Conservation (phyloP, 1,284 basidiomycete genomes). For the Agroathelia rolfsii region DNA sequence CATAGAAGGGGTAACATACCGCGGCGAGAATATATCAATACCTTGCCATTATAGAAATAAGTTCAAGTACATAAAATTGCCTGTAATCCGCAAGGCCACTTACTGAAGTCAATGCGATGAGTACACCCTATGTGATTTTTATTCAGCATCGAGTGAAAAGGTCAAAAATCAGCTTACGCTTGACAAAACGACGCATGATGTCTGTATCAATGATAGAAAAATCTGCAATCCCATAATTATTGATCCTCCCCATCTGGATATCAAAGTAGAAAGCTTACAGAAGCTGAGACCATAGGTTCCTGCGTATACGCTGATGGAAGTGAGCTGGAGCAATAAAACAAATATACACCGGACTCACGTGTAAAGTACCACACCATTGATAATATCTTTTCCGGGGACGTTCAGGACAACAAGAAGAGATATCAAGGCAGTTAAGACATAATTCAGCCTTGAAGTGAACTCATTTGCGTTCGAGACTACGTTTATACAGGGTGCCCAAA, state of each 20-base stretch:
- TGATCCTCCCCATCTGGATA: slow-evolving; percentile 1
- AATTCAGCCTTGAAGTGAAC: slow-evolving; percentile 64
- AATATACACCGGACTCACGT: slow-evolving; percentile 41
- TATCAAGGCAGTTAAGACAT: slow-evolving; percentile 53
- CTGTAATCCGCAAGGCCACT: slow-evolving; percentile 15
- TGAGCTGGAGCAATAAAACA: slow-evolving; percentile 2
- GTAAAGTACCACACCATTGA: slow-evolving; percentile 55
- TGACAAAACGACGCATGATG: slow-evolving; percentile 42
- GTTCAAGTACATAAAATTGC: slow-evolving; percentile 3
- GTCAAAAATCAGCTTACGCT: slow-evolving; percentile 33
- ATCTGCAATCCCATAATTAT: slow-evolving; percentile 30
- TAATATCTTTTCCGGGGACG: slow-evolving; percentile 40
- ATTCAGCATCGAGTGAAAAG: too few species aligned
- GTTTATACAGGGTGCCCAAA: slow-evolving; percentile 58
- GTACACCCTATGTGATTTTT: slow-evolving; percentile 34
- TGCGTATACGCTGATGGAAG: slow-evolving; percentile 43
- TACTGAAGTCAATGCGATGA: slow-evolving; percentile 68
- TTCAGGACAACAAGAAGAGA: slow-evolving; percentile 50
- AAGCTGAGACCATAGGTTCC: slow-evolving; percentile 57
- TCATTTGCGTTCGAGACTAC: slow-evolving; percentile 71
- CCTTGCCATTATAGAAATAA: slow-evolving; percentile 25
- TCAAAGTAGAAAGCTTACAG: slow-evolving; percentile 30
- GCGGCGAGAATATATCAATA: slow-evolving; percentile 74
- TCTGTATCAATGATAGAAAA: slow-evolving; percentile 50
- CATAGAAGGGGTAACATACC: slow-evolving; percentile 25